Evolutionary conservation across 768 basidiomycete species (phyloP).

Genomic region (Saitozyma podzolica): DNA sequence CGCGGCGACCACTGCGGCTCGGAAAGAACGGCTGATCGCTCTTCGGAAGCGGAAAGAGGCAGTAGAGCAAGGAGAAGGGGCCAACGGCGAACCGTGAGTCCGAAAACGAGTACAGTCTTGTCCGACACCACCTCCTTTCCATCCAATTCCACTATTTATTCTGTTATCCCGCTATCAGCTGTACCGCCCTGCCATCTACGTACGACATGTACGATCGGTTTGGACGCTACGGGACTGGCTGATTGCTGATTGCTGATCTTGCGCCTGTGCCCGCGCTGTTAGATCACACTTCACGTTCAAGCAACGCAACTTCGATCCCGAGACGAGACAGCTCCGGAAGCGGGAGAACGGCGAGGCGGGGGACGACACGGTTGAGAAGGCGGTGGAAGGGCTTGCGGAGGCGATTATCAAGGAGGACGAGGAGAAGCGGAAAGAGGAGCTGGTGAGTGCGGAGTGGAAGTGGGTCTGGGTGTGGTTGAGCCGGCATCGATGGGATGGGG

Average conservation of each 20-base stretch:
- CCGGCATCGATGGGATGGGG: too few species aligned
- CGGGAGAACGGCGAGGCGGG: conserved; percentile 61
- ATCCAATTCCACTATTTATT: neutral
- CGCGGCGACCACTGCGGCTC: conserved; percentile 46
- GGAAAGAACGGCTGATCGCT: conserved; percentile 52
- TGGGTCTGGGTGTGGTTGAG: too few species aligned
- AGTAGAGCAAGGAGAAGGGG: conserved; percentile 23
- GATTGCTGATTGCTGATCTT: too few species aligned
- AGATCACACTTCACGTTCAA: conserved; percentile 49
- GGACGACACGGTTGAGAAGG: conserved; percentile 77
- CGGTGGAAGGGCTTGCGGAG: conserved; percentile 79
- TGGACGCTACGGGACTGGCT: neutral
- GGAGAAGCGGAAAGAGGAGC: conserved; percentile 76
- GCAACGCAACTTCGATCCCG: conserved; percentile 84
- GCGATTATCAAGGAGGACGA: conserved; percentile 84
- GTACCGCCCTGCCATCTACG: neutral
- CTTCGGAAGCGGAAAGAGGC: conserved; percentile 47
- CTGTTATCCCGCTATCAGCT: neutral
- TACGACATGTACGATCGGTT: too few species aligned
- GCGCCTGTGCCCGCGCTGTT: neutral
- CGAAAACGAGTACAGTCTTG: neutral
- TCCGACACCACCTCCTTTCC: neutral
- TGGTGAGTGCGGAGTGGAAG: conserved; percentile 61
- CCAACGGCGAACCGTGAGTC: conserved; percentile 41
- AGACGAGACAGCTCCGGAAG: conserved; percentile 56